Evolutionary conservation across 1,139 yeast species (phyloP), one percentile per base, ranked within the genome.

Genomic region (Nakaseomyces delphensis): DNA sequence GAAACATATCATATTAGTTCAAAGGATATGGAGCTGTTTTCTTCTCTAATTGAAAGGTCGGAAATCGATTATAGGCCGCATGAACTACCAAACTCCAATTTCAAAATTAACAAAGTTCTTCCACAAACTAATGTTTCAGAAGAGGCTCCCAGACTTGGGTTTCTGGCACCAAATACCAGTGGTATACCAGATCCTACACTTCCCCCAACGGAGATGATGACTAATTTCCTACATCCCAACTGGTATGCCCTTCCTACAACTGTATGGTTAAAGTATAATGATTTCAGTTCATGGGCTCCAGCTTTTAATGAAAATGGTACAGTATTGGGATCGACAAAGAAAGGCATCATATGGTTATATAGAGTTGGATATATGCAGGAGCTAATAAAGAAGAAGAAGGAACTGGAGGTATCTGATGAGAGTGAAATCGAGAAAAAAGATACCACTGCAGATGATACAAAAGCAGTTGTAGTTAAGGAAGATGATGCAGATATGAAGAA

Each of bases 211-310:
- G 84, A 81, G 50, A 73, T 86, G 45, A 68, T 86, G 62, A 72
- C 75, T 41, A 77, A 75, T 45, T 83, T 84, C 57, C 71, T 82
- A 53, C 95, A 87, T 60, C 96, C 96, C 11, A 83, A 83, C 48
- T 83, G 94, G 84, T 81, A 81, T 51, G 79, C 86, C 7, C 67
- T 89, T 40, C 85, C 93, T 6, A 73, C 84, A 5, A 81, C 95
- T 1, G 77, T 77, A 41, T 91, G 96, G 96, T 65, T 89, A 42
- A 73, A 74, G 41, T 79, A 80, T 42, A 79, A 79, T 40, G 73
- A 72, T 8, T 76, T 73, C 47, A 71, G 73, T 44, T 75, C 86
- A 10, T 89, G 86, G 72, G 95, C 93, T 0, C 97, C 96, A 3
- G 61, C 71, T 1, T 64, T 71, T 35, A 96, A 87, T 59, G 86